Evolutionary conservation across 805 yeast species (phyloP).

Genomic region (Saccharomycopsis fibuligera): DNA sequence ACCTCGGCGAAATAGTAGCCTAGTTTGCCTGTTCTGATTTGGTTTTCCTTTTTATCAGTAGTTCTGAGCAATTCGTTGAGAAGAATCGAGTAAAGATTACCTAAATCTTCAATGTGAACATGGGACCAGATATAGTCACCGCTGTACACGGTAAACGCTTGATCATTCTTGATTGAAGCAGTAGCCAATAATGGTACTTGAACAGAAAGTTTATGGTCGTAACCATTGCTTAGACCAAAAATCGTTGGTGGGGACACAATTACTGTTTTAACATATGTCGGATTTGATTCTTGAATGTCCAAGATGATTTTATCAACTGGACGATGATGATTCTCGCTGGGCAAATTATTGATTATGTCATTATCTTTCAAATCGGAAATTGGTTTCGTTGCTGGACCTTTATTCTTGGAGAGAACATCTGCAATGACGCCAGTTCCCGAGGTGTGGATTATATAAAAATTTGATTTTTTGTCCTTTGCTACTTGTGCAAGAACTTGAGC

Average conservation of each 20-base stretch:
- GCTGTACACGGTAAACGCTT: slow-evolving; percentile 27
- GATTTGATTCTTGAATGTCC: slow-evolving; percentile 28
- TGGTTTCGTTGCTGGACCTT: slow-evolving; percentile 23
- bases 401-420: slow-evolving; percentile 15
- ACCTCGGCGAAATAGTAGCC: slow-evolving; percentile 34
- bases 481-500: slow-evolving; percentile 25
- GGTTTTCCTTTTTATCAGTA: slow-evolving; percentile 22
- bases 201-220: slow-evolving; percentile 26
- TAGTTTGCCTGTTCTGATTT: slow-evolving; percentile 27
- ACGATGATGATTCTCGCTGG: slow-evolving; percentile 29
- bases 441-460: slow-evolving; percentile 31
- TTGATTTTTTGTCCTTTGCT: slow-evolving; percentile 22
- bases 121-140: slow-evolving; percentile 33
- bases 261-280: slow-evolving; percentile 27
- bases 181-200: slow-evolving; percentile 30
- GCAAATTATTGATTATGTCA: slow-evolving; percentile 27
- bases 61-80: slow-evolving; percentile 25
- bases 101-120: slow-evolving; percentile 32
- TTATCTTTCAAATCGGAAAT: slow-evolving; percentile 27
- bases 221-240: slow-evolving; percentile 31
- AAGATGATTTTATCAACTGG: slow-evolving; percentile 30
- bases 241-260: slow-evolving; percentile 33
- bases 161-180: slow-evolving; percentile 22
- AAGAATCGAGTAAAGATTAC: slow-evolving; percentile 27
- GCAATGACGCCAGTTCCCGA: slow-evolving; percentile 32